These are phyloP conservation scores for Agrocybe chaxingu DNA, from an alignment of 768 basidiomycete genomes.

Conservation along the genomic window DNA sequence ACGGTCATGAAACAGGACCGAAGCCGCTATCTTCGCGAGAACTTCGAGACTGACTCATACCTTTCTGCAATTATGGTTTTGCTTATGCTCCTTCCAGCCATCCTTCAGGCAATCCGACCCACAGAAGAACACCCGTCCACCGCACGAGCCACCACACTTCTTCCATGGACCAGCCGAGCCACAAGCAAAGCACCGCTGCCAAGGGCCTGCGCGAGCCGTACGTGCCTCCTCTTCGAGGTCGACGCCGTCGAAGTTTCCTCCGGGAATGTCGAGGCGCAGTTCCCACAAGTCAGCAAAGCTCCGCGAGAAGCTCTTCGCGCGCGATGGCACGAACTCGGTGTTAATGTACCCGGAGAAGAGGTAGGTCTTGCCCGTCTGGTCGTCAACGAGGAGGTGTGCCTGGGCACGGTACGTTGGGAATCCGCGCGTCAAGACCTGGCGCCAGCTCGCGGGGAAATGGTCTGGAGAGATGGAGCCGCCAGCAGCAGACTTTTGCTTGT, in stretches of 20 bases:
- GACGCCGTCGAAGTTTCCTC: slow-evolving; percentile 32
- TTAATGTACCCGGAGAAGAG: slow-evolving; percentile 40
- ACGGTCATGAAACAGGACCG: too few relatives aligned
- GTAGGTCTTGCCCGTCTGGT: slow-evolving; percentile 31
- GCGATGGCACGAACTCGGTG: slow-evolving; percentile 28
- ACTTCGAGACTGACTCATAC: neutral
- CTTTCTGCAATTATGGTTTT: slow-evolving; percentile 17
- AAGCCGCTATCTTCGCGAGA: too few relatives aligned
- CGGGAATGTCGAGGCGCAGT: slow-evolving; percentile 30
- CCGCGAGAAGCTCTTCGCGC: slow-evolving; percentile 20
- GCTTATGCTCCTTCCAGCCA: slow-evolving; percentile 25
- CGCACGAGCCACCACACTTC: slow-evolving; percentile 30
- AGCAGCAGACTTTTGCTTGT: neutral
- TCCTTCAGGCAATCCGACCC: slow-evolving; percentile 20
- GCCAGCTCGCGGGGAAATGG: slow-evolving; percentile 19
- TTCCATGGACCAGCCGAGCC: slow-evolving; percentile 31
- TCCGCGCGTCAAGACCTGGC: slow-evolving; percentile 34
- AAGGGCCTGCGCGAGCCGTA: slow-evolving; percentile 32
- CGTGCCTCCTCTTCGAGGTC: slow-evolving; percentile 32
- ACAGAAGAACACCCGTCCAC: slow-evolving; percentile 24
- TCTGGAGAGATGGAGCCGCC: neutral
- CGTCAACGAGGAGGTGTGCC: slow-evolving; percentile 28
- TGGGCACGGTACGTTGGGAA: slow-evolving; percentile 39
- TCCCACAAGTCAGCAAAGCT: slow-evolving; percentile 36
- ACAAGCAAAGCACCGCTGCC: slow-evolving; percentile 36